Conservation (phyloP, 169 alveolate genomes). For the Cryptosporidium sp. region DNA sequence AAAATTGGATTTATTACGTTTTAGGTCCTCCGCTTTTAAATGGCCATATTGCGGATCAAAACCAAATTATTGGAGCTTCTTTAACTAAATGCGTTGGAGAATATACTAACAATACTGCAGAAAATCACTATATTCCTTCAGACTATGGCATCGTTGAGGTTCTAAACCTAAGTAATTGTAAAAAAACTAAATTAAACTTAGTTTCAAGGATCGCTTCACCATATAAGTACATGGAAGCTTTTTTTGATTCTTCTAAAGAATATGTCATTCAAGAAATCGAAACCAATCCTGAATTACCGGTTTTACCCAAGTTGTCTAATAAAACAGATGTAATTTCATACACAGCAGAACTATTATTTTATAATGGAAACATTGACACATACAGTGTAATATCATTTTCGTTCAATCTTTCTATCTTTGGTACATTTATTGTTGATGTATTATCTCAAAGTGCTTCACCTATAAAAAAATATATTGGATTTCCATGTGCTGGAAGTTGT, state of each 20-base stretch:
- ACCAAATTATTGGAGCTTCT: slow-evolving; percentile 58
- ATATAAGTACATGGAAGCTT: slow-evolving; percentile 42
- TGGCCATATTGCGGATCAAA: slow-evolving; percentile 70
- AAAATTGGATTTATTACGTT: slow-evolving; percentile 65
- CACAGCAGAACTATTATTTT: slow-evolving; percentile 33
- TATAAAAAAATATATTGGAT: slow-evolving; percentile 52
- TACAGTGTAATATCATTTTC: slow-evolving; percentile 35
- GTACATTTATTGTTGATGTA: slow-evolving; percentile 28
- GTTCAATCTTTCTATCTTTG: slow-evolving; percentile 39
- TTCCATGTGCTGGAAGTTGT: slow-evolving; percentile 44
- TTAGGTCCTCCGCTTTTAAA: slow-evolving; percentile 60
- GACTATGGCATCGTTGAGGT: slow-evolving; percentile 35
- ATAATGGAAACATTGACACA: slow-evolving; percentile 54
- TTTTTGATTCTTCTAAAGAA: slow-evolving; percentile 31
- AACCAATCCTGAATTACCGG: slow-evolving; percentile 25
- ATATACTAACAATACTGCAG: neutral
- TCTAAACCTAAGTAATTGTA: slow-evolving; percentile 14
- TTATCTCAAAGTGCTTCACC: slow-evolving; percentile 60
- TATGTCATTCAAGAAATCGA: slow-evolving; percentile 53
- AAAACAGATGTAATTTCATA: slow-evolving; percentile 39
- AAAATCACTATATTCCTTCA: slow-evolving; percentile 29
- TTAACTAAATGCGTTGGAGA: slow-evolving; percentile 59
- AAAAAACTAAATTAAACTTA: slow-evolving; percentile 40
- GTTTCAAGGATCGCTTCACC: slow-evolving; percentile 63
- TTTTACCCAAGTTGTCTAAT: slow-evolving; percentile 42